phyloP scores from a whole-genome alignment of 2,329 filamentous ascomycete genomes.

The Epichloe typhina region DNA sequence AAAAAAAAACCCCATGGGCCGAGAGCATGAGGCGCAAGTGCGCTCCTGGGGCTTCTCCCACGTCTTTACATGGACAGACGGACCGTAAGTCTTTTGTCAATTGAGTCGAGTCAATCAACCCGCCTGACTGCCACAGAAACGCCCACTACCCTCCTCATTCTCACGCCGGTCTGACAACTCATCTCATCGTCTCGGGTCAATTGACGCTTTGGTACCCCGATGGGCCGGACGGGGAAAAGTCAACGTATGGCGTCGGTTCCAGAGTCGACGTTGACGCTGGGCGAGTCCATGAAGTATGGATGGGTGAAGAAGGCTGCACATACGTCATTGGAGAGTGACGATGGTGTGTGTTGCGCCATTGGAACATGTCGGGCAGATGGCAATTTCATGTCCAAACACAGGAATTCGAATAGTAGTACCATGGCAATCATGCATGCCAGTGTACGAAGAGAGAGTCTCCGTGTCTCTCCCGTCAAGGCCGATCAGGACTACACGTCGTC shows the following conservation, averaged over 20 bases:
- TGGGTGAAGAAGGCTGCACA: slow-evolving; percentile 52
- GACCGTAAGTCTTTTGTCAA: slow-evolving; percentile 39
- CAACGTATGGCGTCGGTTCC: slow-evolving; percentile 45
- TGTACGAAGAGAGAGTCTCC: no score
- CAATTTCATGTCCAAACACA: no score
- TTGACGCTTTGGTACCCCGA: slow-evolving; percentile 55
- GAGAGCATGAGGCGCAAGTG: slow-evolving; percentile 42
- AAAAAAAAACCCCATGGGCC: slow-evolving; percentile 12
- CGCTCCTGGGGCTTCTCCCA: slow-evolving; percentile 54
- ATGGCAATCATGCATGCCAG: no score
- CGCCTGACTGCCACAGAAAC: slow-evolving; percentile 32
- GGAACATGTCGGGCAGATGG: no score
- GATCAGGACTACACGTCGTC: no score
- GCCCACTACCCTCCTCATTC: slow-evolving; percentile 55
- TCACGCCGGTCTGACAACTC: slow-evolving; percentile 52
- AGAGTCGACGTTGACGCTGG: slow-evolving; percentile 54
- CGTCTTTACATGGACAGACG: slow-evolving; percentile 62
- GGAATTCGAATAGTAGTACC: no score
- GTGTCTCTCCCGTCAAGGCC: no score
- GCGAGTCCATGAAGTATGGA: slow-evolving; percentile 55
- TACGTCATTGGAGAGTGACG: slow-evolving; percentile 50
- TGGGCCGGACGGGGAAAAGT: slow-evolving; percentile 40
- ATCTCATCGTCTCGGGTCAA: slow-evolving; percentile 51
- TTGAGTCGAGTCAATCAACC: neutral
- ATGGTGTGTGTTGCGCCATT: neutral